Base-by-base conservation (phyloP, 2,329 filamentous ascomycete genomes). In the Penicillium psychrosexuale region DNA sequence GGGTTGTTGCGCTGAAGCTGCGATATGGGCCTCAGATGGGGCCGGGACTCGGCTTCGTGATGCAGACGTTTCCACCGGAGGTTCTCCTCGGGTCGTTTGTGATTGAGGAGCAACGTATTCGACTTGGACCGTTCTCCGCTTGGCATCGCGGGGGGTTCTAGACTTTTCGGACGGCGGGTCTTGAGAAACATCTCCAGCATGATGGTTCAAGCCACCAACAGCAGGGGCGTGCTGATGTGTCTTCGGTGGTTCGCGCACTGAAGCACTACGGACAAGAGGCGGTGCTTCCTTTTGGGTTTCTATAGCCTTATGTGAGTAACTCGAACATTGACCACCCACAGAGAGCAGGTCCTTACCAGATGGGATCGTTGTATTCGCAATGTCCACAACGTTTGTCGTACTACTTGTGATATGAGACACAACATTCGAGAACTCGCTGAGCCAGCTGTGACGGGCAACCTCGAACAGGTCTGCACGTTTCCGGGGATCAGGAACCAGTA, bases 371-470 rank as follows among this genome's bases (percentile, higher is more conserved):
- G 89, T 86, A 64, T 91, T 90, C 63, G 91, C 86, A 64, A 95
- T 92, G 65, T 97, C 92, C 47, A 84, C 85, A 11, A 90, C 86
- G 49, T 89, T 90, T 8, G 93, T 97, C 5, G 91, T 96, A 69
- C 88, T 93, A 75, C 94, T 97, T 22, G 94, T 97, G 69, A 99
- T 97, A 72, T 97, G 92, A 68, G 92, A 90, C 46, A 99, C 93
- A 46, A 97, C 88, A 70, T 96, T 90, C n/a, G 92, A 89, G 70
- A 94, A 99, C 70, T 97, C 94, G 76, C 89, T 96, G 62, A 99
- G 77, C 94, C 94, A 99, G 77, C 94, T 99, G 75, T 99, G 94
- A 49, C 94, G 86, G 44, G 94, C 94, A 40, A 99, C 94, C 72
- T 99, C 94, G 67, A 99, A 99, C 43, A 99, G 78, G 71, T 99